Conservation (phyloP, 345 rosid genomes). For the Heritiera fomes region DNA sequence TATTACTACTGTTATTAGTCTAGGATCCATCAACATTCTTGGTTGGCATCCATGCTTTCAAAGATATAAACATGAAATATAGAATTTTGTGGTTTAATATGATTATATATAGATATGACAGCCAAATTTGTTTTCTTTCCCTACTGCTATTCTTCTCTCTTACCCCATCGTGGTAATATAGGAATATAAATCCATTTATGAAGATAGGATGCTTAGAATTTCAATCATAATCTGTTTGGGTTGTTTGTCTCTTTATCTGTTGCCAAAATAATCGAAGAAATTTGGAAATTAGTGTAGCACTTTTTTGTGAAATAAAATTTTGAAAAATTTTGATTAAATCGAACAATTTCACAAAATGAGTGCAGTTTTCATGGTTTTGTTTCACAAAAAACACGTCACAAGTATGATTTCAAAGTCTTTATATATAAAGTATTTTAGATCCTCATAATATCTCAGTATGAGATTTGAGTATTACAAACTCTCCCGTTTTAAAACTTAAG, state of each 20-base stretch:
- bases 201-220: conserved; percentile 24
- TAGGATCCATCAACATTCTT: neutral
- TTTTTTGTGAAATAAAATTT: no score
- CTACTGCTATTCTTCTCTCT: neutral
- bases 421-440: no score
- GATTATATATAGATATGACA: neutral
- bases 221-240: conserved; percentile 26
- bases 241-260: conserved; percentile 23
- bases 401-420: no score
- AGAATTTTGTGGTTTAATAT: neutral
- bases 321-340: no score
- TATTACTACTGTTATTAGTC: neutral
- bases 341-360: no score
- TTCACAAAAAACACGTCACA: no score
- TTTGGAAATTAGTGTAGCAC: conserved; percentile 2
- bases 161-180: neutral
- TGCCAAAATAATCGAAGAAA: neutral
- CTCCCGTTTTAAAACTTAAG: no score
- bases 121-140: neutral
- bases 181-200: conserved; percentile 18
- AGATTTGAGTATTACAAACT: no score
- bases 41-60: conserved; percentile 11
- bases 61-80: neutral
- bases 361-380: no score
- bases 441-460: no score